Evolutionary conservation across 1,284 basidiomycete species (phyloP).

Genomic region (Tetrapyrgos nigripes): DNA sequence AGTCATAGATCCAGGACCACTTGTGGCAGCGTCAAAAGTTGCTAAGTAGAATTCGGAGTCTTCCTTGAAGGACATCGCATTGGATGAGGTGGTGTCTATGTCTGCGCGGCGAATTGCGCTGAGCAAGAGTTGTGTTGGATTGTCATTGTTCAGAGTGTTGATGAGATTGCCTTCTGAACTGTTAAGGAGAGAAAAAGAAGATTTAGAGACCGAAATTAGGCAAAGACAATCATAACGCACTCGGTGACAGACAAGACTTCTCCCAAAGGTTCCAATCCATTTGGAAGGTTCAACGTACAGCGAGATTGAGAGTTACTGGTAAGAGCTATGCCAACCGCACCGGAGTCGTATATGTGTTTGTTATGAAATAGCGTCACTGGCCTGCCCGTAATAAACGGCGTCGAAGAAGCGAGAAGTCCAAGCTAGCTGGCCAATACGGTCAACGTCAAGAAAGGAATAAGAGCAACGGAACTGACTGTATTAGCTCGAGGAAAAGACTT

Average conservation of each 20-base stretch:
- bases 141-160: slow-evolving; percentile 63
- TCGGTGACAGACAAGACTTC: slow-evolving; percentile 60
- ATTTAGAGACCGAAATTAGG: no score
- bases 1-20: slow-evolving; percentile 30
- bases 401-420: no score
- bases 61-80: slow-evolving; percentile 55
- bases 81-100: slow-evolving; percentile 31
- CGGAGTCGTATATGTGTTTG: slow-evolving; percentile 61
- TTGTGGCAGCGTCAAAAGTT: slow-evolving; percentile 37
- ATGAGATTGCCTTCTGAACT: slow-evolving; percentile 86
- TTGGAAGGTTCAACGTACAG: slow-evolving; percentile 50
- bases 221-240: slow-evolving; percentile 40
- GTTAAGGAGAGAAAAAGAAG: slow-evolving; percentile 3
- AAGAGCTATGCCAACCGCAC: slow-evolving; percentile 79
- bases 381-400: slow-evolving; percentile 86
- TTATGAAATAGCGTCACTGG: slow-evolving; percentile 80
- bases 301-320: slow-evolving; percentile 31
- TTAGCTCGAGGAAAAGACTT: slow-evolving; percentile 51
- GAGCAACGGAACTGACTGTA: slow-evolving; percentile 48
- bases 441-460: slow-evolving; percentile 5
- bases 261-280: slow-evolving; percentile 59
- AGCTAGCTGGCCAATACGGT: slow-evolving; percentile 48
- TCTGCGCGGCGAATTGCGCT: slow-evolving; percentile 55
- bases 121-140: slow-evolving; percentile 77
- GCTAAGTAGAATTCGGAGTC: slow-evolving; percentile 75